A percentile compares a stretch with the other conserved stretches of the same genome.
These are phyloP conservation scores for Boletus sp. DNA, from an alignment of 768 basidiomycete genomes.

Conservation along the genomic window DNA sequence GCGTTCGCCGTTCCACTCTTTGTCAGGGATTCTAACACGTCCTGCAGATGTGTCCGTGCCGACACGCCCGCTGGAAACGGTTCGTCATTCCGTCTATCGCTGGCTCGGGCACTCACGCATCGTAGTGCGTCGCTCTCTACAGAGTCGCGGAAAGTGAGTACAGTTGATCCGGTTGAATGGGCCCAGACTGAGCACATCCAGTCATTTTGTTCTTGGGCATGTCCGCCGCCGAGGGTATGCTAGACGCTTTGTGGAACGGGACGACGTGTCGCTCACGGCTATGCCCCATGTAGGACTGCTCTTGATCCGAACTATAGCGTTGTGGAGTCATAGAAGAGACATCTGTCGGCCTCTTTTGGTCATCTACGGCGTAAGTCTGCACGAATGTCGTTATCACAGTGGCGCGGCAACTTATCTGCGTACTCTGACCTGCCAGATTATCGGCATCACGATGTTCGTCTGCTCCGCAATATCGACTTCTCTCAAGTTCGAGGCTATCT, in stretches of 20 bases:
- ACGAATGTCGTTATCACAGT: neutral
- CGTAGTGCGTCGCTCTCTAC: slow-evolving; percentile 7
- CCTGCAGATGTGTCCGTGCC: neutral
- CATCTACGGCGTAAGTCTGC: neutral
- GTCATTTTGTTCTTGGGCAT: slow-evolving; percentile 6
- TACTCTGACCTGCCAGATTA: neutral
- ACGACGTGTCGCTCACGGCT: neutral
- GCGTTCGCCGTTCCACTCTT: neutral
- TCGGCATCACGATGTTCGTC: slow-evolving; percentile 1
- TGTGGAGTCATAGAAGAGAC: slow-evolving; percentile 2
- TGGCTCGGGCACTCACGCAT: neutral
- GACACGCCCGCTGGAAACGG: neutral
- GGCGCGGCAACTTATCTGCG: neutral
- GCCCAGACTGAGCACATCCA: neutral
- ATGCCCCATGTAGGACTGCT: slow-evolving; percentile 8
- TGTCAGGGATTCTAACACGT: neutral
- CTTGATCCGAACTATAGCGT: slow-evolving; percentile 9
- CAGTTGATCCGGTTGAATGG: neutral
- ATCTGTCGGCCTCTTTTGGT: neutral
- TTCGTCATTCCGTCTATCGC: neutral
- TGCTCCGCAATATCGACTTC: neutral
- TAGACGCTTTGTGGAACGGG: neutral
- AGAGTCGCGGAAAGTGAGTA: slow-evolving; percentile 6
- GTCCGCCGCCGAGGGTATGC: slow-evolving; percentile 7
- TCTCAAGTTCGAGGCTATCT: slow-evolving; percentile 6